A percentile compares a stretch with the other conserved stretches of the same genome.
phyloP scores from a whole-genome alignment of 768 basidiomycete species.

The Auricularia cornea region DNA sequence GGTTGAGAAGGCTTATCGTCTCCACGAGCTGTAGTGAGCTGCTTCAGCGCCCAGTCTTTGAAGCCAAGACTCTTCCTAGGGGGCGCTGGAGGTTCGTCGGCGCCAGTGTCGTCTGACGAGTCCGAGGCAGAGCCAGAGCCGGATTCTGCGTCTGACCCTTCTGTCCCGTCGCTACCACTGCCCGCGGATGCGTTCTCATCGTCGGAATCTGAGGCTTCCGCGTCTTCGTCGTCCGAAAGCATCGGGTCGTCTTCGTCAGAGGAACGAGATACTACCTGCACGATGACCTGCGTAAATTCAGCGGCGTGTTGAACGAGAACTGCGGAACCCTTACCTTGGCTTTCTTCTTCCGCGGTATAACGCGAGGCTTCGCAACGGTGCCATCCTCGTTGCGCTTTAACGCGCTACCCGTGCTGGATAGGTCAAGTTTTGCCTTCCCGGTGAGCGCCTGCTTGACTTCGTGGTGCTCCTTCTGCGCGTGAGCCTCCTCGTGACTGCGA shows the following conservation, averaged over 20 bases:
- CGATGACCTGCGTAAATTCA: no score
- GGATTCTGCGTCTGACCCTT: constrained; percentile 8
- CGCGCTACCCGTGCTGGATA: constrained; percentile 49
- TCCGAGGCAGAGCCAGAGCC: constrained; percentile 3
- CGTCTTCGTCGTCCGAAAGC: background rate
- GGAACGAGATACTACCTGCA: no score
- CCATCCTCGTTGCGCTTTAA: constrained; percentile 62
- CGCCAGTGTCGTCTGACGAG: constrained; percentile 14
- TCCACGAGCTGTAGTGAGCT: constrained; percentile 38
- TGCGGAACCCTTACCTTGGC: background rate
- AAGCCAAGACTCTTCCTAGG: constrained; percentile 46
- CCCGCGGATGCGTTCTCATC: constrained; percentile 18
- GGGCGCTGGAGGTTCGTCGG: constrained; percentile 16
- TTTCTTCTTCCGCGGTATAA: constrained; percentile 35
- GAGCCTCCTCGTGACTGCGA: constrained; percentile 48
- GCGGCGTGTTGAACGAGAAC: no score
- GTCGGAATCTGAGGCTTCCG: constrained; percentile 5
- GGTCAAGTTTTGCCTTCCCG: background rate
- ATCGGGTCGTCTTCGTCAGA: background rate
- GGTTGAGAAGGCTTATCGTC: constrained; percentile 9
- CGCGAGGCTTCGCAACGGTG: constrained; percentile 37
- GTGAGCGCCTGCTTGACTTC: constrained; percentile 29
- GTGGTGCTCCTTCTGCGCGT: constrained; percentile 53
- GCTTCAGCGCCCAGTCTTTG: constrained; percentile 85
- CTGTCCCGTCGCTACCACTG: constrained; percentile 9